Evolutionary conservation across 164 flowering plant genomes (phyloP).

Genomic region (Vitis amurensis): DNA sequence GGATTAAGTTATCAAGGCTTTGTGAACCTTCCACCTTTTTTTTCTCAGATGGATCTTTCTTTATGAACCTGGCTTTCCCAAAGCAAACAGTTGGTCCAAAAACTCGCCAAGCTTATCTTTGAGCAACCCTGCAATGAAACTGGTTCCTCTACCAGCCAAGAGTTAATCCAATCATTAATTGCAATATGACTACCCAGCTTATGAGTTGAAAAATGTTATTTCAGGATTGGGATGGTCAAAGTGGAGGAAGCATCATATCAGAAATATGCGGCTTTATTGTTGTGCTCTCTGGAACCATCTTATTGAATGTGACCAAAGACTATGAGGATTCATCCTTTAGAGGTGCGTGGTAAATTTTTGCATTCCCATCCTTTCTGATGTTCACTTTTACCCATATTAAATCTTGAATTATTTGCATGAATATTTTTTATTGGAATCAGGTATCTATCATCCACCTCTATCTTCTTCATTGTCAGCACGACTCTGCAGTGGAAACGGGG

Average conservation of each 20-base stretch:
- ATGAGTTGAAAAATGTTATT: neutral
- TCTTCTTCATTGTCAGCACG: slow-evolving; percentile 66
- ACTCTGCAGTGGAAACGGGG: slow-evolving; percentile 59
- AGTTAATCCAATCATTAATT: neutral
- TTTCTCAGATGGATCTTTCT: no score
- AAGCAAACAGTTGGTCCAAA: no score
- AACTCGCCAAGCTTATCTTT: no score
- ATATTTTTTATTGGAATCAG: slow-evolving; percentile 13
- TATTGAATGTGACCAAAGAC: slow-evolving; percentile 73
- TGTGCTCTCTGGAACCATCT: slow-evolving; percentile 74
- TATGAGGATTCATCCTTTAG: slow-evolving; percentile 60
- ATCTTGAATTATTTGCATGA: neutral
- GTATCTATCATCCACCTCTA: slow-evolving; percentile 35
- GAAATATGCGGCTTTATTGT: slow-evolving; percentile 80
- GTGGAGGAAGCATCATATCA: slow-evolving; percentile 56
- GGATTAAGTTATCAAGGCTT: no score
- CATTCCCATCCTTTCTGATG: neutral
- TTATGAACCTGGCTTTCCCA: no score
- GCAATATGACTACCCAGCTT: neutral
- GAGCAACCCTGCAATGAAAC: no score
- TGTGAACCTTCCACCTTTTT: no score
- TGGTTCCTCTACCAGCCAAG: no score
- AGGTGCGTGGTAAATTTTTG: slow-evolving; percentile 32
- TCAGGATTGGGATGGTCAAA: slow-evolving; percentile 89
- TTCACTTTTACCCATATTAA: neutral